Percentiles rank a stretch among this genome's conserved stretches.
These are phyloP conservation scores for Monosiga brevicollis DNA, from an alignment of 78 protist genomes.

Conservation along the genomic window DNA sequence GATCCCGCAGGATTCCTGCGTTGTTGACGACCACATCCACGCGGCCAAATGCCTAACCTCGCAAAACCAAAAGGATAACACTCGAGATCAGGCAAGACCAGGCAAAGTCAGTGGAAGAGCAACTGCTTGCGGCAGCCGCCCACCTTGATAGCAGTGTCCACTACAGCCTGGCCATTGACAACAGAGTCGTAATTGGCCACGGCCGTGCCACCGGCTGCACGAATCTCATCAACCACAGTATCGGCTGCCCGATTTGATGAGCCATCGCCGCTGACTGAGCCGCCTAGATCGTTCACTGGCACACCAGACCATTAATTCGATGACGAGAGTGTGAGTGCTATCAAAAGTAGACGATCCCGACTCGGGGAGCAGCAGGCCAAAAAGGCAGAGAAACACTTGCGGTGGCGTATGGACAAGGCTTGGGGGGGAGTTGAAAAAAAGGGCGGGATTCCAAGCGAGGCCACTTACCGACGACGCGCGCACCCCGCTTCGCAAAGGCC, in stretches of 20 bases:
- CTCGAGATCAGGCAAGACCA: no score
- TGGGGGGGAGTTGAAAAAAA: no score
- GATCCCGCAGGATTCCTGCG: slow-evolving; percentile 71
- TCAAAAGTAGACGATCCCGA: neutral
- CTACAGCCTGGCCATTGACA: slow-evolving; percentile 55
- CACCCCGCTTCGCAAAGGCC: slow-evolving; percentile 63
- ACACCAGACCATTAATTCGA: neutral
- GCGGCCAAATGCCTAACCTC: slow-evolving; percentile 61
- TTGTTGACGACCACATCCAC: slow-evolving; percentile 75
- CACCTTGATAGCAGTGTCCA: slow-evolving; percentile 60
- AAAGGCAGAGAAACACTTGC: neutral
- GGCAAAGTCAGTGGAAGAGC: no score
- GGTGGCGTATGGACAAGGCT: no score
- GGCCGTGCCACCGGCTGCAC: slow-evolving; percentile 52
- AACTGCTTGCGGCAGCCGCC: no score
- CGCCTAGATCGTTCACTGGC: slow-evolving; percentile 68
- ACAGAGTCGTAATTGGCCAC: slow-evolving; percentile 75
- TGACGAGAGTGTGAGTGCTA: neutral
- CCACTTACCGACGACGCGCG: slow-evolving; percentile 59
- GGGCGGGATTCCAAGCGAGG: no score
- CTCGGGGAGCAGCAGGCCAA: neutral
- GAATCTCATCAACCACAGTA: slow-evolving; percentile 65
- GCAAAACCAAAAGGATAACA: no score
- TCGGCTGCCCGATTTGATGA: slow-evolving; percentile 52
- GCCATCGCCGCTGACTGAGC: slow-evolving; percentile 47